Evolutionary conservation across 2,329 filamentous ascomycete species (phyloP).

Genomic region (Epichloe aotearoae): DNA sequence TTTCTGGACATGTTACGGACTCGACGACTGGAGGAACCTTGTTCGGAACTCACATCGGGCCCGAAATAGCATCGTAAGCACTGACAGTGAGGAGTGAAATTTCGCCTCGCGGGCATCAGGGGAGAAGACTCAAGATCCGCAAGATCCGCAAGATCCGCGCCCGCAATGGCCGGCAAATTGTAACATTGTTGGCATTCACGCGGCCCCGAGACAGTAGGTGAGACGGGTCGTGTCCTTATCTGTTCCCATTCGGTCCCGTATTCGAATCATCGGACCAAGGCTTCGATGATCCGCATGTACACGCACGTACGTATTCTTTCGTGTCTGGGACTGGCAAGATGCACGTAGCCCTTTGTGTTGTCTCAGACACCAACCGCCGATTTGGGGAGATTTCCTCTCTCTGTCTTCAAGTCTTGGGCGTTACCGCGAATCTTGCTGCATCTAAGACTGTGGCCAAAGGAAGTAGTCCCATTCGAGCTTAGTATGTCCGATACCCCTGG

Average conservation of each 20-base stretch:
- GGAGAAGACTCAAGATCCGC: too few relatives aligned
- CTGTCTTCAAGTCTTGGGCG: neutral
- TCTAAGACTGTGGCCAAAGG: neutral
- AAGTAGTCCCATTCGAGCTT: slow-evolving; percentile 2
- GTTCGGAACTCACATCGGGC: neutral
- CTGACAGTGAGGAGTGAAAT: too few relatives aligned
- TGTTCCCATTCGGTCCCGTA: neutral
- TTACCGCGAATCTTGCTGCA: too few relatives aligned
- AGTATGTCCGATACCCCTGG: slow-evolving; percentile 11
- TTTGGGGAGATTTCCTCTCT: neutral
- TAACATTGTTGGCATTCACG: neutral
- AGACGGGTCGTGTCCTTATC: neutral
- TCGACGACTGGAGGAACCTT: neutral
- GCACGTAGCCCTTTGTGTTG: neutral
- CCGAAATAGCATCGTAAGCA: slow-evolving; percentile 1
- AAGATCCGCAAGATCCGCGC: too few relatives aligned
- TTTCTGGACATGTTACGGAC: neutral
- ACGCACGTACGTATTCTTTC: neutral
- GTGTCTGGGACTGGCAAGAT: neutral
- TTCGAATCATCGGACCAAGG: neutral
- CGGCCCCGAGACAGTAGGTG: neutral
- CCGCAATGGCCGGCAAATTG: too few relatives aligned
- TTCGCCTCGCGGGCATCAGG: too few relatives aligned
- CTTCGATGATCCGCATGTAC: too few relatives aligned
- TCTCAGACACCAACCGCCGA: neutral